Evolutionary conservation across 176 grass and related monocot species (phyloP).

Genomic region (Bolboschoenus planiculmis): DNA sequence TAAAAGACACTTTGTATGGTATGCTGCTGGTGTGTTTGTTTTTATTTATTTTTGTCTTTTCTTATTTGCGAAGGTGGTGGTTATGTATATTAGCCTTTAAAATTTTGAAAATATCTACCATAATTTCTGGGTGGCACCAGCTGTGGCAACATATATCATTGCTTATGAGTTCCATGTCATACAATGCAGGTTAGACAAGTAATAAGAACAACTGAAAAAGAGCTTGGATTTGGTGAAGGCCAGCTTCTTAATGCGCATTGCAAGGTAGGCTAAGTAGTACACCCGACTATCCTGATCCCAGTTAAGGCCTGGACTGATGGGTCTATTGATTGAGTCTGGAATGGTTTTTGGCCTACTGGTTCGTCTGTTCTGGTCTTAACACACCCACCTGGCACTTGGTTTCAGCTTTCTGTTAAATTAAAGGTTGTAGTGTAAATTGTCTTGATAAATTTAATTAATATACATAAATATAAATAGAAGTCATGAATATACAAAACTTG

Average conservation of each 20-base stretch:
- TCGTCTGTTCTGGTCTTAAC: background rate
- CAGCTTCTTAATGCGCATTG: constrained; percentile 70
- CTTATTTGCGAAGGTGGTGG: background rate
- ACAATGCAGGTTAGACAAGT: constrained; percentile 59
- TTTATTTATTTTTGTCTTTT: background rate
- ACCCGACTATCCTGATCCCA: background rate
- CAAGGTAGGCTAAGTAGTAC: constrained; percentile 37
- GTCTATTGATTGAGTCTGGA: background rate
- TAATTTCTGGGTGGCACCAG: background rate
- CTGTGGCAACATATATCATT: background rate
- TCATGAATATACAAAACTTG: background rate
- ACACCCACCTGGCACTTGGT: background rate
- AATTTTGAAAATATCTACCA: background rate
- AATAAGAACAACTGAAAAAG: constrained; percentile 63
- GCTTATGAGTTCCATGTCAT: constrained; percentile 12
- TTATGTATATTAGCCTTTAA: background rate
- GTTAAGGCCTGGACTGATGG: background rate
- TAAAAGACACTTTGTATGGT: background rate
- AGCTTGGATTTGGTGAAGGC: constrained; percentile 62
- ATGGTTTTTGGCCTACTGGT: background rate
- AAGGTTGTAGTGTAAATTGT: background rate
- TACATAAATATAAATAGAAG: background rate
- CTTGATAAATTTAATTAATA: background rate
- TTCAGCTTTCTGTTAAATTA: background rate
- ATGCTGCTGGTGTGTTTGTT: background rate